Conservation (phyloP, 1,139 yeast genomes). For the Hyphopichia pseudoburtonii region DNA sequence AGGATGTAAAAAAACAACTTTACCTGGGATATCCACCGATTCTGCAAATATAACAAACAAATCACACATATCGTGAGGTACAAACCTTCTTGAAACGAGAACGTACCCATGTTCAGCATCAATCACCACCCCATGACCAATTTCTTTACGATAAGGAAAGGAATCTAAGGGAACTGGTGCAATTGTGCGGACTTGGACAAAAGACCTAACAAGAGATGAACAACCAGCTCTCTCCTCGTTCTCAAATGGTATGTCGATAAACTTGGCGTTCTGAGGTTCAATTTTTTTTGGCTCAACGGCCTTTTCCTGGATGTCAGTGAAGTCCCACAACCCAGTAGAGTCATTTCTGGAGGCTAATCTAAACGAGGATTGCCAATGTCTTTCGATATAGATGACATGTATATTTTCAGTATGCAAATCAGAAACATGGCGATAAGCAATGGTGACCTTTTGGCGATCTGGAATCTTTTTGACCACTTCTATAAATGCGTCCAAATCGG, state of each 20-base stretch:
- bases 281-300: slow-evolving; percentile 52
- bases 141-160: slow-evolving; percentile 58
- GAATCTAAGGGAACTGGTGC: slow-evolving; percentile 77
- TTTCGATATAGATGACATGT: slow-evolving; percentile 66
- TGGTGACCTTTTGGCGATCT: slow-evolving; percentile 70
- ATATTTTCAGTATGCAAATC: slow-evolving; percentile 76
- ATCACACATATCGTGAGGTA: slow-evolving; percentile 86
- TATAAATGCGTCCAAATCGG: slow-evolving; percentile 70
- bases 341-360: slow-evolving; percentile 78
- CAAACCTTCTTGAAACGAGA: slow-evolving; percentile 71
- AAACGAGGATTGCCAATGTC: slow-evolving; percentile 82
- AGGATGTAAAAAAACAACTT: slow-evolving; percentile 84
- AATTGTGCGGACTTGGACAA: slow-evolving; percentile 67
- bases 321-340: slow-evolving; percentile 85
- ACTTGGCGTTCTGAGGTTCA: slow-evolving; percentile 63
- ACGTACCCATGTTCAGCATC: slow-evolving; percentile 82
- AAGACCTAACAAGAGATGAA: slow-evolving; percentile 49
- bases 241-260: slow-evolving; percentile 66
- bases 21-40: slow-evolving; percentile 76
- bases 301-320: slow-evolving; percentile 60
- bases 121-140: slow-evolving; percentile 75
- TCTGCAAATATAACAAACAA: slow-evolving; percentile 81
- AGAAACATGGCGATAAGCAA: slow-evolving; percentile 73
- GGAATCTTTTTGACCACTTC: slow-evolving; percentile 78
- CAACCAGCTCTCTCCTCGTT: slow-evolving; percentile 47